These are phyloP conservation scores for Aspergillus novofumigatus DNA, from an alignment of 2,329 filamentous ascomycete genomes.

Conservation along the genomic window DNA sequence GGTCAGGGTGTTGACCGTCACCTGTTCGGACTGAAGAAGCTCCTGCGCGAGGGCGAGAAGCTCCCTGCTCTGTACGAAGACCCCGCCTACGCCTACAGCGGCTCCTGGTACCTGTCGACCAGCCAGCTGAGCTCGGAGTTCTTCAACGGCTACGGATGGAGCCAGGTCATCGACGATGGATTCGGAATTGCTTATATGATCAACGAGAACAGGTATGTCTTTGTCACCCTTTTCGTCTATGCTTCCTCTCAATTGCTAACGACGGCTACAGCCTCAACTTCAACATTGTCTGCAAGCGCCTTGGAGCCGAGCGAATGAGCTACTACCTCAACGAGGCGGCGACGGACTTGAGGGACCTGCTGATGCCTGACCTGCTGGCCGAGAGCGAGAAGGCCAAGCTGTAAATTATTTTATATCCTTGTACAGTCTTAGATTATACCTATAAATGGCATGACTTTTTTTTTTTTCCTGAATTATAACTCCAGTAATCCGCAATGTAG, in stretches of 20 bases:
- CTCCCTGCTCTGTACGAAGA: conserved; percentile 81
- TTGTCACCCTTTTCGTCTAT: neutral
- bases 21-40: conserved; percentile 94
- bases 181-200: conserved; percentile 99
- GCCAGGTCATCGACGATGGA: conserved; percentile 90
- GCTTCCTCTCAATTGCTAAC: conserved; percentile 8
- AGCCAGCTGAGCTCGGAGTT: conserved; percentile 92
- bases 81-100: conserved; percentile 76
- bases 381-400: conserved; percentile 82
- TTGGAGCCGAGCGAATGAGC: conserved; percentile 89
- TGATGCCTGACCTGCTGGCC: conserved; percentile 65
- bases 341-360: conserved; percentile 78
- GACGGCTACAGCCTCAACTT: conserved; percentile 72
- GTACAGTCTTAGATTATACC: neutral
- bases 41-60: conserved; percentile 74
- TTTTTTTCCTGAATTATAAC: too few species aligned
- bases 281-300: conserved; percentile 91
- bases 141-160: conserved; percentile 99
- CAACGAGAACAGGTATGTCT: conserved; percentile 82
- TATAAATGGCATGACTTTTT: neutral
- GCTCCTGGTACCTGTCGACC: conserved; percentile 83
- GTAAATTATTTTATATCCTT: conserved; percentile 44
- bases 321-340: conserved; percentile 95
- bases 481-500: neutral
- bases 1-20: conserved; percentile 94